phyloP scores from a whole-genome alignment of 768 basidiomycete species.

The Auricularia sp. region DNA sequence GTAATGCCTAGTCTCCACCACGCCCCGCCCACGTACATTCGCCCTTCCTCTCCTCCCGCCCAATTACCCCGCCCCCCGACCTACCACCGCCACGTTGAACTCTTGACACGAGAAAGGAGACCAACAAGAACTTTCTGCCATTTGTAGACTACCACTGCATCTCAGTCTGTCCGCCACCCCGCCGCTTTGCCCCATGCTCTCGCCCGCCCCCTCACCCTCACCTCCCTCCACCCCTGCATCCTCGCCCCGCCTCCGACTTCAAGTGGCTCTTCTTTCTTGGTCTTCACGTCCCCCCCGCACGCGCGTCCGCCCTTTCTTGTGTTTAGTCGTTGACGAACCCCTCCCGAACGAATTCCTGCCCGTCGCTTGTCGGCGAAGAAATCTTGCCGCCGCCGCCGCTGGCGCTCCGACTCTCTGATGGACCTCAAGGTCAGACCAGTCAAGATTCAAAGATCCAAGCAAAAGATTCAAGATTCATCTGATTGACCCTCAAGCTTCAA shows the following conservation, averaged over 20 bases:
- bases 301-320: neutral
- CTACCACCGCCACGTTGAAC: neutral
- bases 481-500: no score
- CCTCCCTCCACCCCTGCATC: conserved; percentile 43
- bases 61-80: neutral
- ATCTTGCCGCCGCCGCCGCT: no score
- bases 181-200: conserved; percentile 48
- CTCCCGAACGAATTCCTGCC: no score
- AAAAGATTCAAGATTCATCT: no score
- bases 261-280: neutral
- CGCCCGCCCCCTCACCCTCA: conserved; percentile 60
- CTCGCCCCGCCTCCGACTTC: conserved; percentile 24
- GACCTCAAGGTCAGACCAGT: no score
- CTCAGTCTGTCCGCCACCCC: neutral
- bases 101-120: neutral
- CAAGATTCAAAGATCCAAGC: no score
- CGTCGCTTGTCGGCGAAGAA: no score
- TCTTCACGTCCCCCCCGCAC: neutral
- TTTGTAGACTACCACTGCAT: neutral
- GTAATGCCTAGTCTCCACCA: neutral
- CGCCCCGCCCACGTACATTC: neutral
- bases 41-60: neutral
- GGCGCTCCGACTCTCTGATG: no score
- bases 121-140: neutral
- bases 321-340: neutral